These are phyloP conservation scores for Lasiosphaeria ovina DNA, from an alignment of 495 filamentous ascomycete genomes.

Conservation along the genomic window DNA sequence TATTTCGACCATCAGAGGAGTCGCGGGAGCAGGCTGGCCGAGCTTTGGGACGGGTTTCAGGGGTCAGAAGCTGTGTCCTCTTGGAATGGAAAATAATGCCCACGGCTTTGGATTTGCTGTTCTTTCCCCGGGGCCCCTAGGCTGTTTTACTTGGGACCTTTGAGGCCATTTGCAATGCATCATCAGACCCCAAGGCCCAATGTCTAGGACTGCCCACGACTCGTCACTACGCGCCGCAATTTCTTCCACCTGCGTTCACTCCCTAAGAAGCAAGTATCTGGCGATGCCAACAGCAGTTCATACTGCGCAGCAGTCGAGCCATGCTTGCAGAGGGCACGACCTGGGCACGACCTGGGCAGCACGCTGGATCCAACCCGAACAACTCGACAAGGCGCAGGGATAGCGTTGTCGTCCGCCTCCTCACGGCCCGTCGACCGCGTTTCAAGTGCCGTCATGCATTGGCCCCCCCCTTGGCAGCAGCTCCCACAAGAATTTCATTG, in stretches of 20 bases:
- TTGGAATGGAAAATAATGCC: not conserved
- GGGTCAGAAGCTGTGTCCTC: not conserved
- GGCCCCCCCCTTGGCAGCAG: slow-evolving; percentile 5
- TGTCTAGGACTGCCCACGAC: not conserved
- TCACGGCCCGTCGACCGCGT: slow-evolving; percentile 9
- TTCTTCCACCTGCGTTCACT: too few species aligned
- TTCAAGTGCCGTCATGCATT: slow-evolving; percentile 24
- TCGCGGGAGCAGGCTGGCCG: slow-evolving; percentile 2
- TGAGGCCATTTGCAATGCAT: slow-evolving; percentile 3
- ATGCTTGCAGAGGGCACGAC: not conserved
- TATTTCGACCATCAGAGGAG: not conserved
- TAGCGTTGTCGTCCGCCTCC: not conserved
- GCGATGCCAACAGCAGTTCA: too few species aligned
- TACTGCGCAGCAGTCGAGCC: too few species aligned
- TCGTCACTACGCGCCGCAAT: too few species aligned
- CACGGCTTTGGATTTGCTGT: not conserved
- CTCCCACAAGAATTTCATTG: slow-evolving; percentile 10
- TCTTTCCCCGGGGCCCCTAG: not conserved
- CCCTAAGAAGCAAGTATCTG: too few species aligned
- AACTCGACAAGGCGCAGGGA: not conserved
- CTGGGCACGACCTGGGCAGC: not conserved
- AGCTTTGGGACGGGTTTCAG: slow-evolving; percentile 20
- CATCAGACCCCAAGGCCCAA: not conserved
- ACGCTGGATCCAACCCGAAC: not conserved
- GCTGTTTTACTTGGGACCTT: slow-evolving; percentile 7